Percentiles rank a stretch among this genome's conserved stretches.
These are phyloP conservation scores for Puccinia triticina DNA, from an alignment of 1,284 basidiomycete genomes.

Conservation along the genomic window DNA sequence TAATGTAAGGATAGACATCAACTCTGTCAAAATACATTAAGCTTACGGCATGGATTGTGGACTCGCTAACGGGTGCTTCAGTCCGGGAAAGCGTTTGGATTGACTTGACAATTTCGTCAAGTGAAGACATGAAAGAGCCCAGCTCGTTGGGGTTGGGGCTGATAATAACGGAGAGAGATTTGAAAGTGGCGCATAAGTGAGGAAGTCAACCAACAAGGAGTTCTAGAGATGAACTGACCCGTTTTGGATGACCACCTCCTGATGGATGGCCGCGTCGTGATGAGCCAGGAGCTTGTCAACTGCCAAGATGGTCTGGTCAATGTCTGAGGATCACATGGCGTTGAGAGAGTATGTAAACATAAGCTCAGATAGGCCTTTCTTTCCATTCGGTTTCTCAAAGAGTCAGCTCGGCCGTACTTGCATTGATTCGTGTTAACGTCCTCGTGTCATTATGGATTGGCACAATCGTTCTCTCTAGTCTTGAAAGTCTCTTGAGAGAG, in stretches of 20 bases:
- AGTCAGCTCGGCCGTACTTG: slow-evolving; percentile 23
- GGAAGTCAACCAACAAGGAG: background rate
- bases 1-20: background rate
- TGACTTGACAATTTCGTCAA: slow-evolving; percentile 44
- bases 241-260: slow-evolving; percentile 42
- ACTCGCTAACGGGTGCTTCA: slow-evolving; percentile 20
- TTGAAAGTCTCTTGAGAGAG: slow-evolving; percentile 27
- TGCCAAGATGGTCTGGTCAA: slow-evolving; percentile 30
- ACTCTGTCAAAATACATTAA: background rate
- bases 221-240: slow-evolving; percentile 15
- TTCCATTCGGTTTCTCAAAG: background rate
- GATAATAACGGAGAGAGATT: background rate
- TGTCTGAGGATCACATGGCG: slow-evolving; percentile 18
- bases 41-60: slow-evolving; percentile 14
- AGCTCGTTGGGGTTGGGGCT: slow-evolving; percentile 45
- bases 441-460: slow-evolving; percentile 46
- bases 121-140: slow-evolving; percentile 25
- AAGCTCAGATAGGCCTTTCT: background rate
- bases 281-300: slow-evolving; percentile 39
- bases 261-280: slow-evolving; percentile 43
- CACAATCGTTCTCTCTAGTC: slow-evolving; percentile 35
- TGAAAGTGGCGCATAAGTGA: background rate
- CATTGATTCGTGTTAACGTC: slow-evolving; percentile 32
- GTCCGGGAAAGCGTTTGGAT: slow-evolving; percentile 13
- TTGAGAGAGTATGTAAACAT: background rate